Conservation (phyloP, 768 basidiomycete genomes). For the Panaeolus papilionaceus region DNA sequence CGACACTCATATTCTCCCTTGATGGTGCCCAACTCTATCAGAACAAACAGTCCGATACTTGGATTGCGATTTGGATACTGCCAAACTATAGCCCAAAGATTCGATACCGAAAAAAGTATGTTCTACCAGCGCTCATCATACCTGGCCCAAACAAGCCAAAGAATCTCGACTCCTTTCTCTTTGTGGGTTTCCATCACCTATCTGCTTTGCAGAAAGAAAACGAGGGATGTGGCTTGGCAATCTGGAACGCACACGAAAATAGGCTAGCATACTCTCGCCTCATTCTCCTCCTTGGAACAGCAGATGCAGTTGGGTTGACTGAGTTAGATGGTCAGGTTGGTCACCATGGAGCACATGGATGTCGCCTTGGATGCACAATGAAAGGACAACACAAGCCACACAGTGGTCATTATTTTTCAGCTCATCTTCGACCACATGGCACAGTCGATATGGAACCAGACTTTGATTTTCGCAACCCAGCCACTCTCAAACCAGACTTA, state of each 20-base stretch:
- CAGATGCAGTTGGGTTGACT: slow-evolving; percentile 36
- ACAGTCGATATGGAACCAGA: slow-evolving; percentile 31
- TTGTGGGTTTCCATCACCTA: slow-evolving; percentile 16
- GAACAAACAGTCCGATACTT: slow-evolving; percentile 47
- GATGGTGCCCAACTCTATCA: slow-evolving; percentile 28
- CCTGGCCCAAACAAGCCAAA: slow-evolving; percentile 20
- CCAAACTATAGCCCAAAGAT: slow-evolving; percentile 32
- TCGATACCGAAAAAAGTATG: slow-evolving; percentile 30
- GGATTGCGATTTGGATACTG: slow-evolving; percentile 50
- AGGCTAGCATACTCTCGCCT: too few species aligned
- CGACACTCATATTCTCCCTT: slow-evolving; percentile 39
- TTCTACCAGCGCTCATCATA: slow-evolving; percentile 16
- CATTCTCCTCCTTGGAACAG: too few species aligned
- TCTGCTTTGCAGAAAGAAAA: slow-evolving; percentile 20
- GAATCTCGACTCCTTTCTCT: slow-evolving; percentile 18
- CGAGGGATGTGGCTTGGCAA: not conserved
- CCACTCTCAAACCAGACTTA: not conserved
- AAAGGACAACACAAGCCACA: slow-evolving; percentile 35
- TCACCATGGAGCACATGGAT: slow-evolving; percentile 36
- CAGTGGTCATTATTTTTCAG: slow-evolving; percentile 40
- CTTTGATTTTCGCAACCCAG: slow-evolving; percentile 18
- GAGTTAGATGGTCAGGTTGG: slow-evolving; percentile 17
- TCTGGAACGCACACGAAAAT: slow-evolving; percentile 13
- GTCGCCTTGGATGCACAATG: slow-evolving; percentile 37
- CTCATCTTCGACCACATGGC: slow-evolving; percentile 33